Conservation (phyloP, 805 yeast genomes). For the Saccharomycopsis fermentans region DNA sequence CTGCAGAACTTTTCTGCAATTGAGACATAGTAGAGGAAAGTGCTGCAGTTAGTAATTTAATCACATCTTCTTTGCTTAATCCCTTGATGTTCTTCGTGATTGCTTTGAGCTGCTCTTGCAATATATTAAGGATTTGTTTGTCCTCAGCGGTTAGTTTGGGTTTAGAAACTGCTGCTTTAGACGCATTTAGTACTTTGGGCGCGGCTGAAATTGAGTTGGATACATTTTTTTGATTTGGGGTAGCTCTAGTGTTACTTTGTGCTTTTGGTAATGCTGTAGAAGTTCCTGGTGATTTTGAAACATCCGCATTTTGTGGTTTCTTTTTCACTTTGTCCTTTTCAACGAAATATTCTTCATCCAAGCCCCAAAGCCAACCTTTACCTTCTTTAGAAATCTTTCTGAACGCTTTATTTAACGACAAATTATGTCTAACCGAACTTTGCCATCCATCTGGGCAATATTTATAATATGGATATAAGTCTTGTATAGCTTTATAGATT, state of each 20-base stretch:
- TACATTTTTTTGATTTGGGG: slow-evolving; percentile 25
- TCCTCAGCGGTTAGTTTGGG: slow-evolving; percentile 26
- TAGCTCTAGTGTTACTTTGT: not conserved
- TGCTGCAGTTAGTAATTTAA: slow-evolving; percentile 80
- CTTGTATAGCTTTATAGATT: slow-evolving; percentile 78
- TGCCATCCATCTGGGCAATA: slow-evolving; percentile 99
- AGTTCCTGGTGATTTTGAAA: slow-evolving; percentile 1
- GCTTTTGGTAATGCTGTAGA: not conserved
- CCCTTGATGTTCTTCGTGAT: slow-evolving; percentile 71
- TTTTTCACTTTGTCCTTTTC: slow-evolving; percentile 72
- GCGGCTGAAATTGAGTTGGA: slow-evolving; percentile 24
- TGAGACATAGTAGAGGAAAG: slow-evolving; percentile 89
- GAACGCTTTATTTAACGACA: slow-evolving; percentile 83
- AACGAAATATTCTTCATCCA: slow-evolving; percentile 74
- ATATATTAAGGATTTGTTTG: slow-evolving; percentile 60
- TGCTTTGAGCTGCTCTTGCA: slow-evolving; percentile 78
- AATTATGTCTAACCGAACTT: slow-evolving; percentile 88
- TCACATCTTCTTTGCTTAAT: slow-evolving; percentile 70
- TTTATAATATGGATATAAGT: slow-evolving; percentile 79
- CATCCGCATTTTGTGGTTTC: slow-evolving; percentile 28
- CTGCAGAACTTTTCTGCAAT: slow-evolving; percentile 72
- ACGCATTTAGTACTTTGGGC: slow-evolving; percentile 19
- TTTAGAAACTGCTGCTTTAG: slow-evolving; percentile 1
- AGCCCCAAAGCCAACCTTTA: slow-evolving; percentile 92
- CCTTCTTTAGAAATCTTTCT: slow-evolving; percentile 74